Conservation (phyloP, 1,139 yeast genomes). For the Kodamaea anthophila region DNA sequence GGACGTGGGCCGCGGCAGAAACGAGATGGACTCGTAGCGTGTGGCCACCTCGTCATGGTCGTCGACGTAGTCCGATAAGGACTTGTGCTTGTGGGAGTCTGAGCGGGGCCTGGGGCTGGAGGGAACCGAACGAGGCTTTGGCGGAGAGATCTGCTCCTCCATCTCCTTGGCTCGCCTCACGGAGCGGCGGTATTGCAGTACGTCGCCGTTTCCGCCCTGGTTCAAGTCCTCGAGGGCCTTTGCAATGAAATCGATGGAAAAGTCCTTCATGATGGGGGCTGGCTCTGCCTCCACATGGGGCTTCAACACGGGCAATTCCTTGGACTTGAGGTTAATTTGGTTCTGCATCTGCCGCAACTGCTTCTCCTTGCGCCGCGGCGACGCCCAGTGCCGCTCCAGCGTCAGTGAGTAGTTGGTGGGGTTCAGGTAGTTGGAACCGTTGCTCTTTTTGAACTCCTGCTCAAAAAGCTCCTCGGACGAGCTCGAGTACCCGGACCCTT, state of each 20-base stretch:
- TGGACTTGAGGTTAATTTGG: conserved; percentile 32
- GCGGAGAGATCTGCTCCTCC: conserved; percentile 4
- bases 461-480: conserved; percentile 21
- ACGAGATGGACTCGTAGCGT: conserved; percentile 32
- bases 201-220: conserved; percentile 58
- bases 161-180: conserved; percentile 22
- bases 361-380: conserved; percentile 40
- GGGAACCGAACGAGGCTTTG: not conserved
- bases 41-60: conserved; percentile 36
- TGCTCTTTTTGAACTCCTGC: conserved; percentile 16
- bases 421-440: conserved; percentile 39
- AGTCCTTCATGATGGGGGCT: conserved; percentile 39
- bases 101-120: conserved; percentile 6
- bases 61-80: conserved; percentile 27
- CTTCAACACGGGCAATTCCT: conserved; percentile 20
- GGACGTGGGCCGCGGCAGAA: conserved; percentile 36
- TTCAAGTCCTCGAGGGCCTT: conserved; percentile 62
- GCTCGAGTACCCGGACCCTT: conserved; percentile 10
- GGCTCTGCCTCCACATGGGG: conserved; percentile 11
- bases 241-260: conserved; percentile 46
- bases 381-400: conserved; percentile 46
- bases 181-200: conserved; percentile 37
- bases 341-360: conserved; percentile 35
- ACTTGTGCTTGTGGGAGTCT: conserved; percentile 13
- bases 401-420: conserved; percentile 24